Conservation (phyloP, 768 basidiomycete genomes). For the Boletellus ananas region DNA sequence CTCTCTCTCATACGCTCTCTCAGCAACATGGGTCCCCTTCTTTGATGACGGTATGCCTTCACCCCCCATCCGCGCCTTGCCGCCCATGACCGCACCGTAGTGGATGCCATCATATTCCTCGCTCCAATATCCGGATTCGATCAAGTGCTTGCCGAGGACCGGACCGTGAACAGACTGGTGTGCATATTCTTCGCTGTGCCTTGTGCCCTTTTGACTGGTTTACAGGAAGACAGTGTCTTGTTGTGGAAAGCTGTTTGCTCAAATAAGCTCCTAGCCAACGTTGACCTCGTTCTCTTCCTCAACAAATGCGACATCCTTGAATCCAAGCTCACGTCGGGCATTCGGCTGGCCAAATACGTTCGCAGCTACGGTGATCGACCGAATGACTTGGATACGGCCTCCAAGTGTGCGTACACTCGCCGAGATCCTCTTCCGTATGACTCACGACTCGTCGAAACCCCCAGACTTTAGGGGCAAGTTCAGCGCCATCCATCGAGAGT, state of each 20-base stretch:
- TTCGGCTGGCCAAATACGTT: slow-evolving; percentile 63
- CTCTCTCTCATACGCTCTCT: slow-evolving; percentile 6
- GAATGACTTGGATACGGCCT: slow-evolving; percentile 66
- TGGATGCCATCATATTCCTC: slow-evolving; percentile 53
- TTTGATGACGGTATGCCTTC: slow-evolving; percentile 45
- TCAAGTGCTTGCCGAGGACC: slow-evolving; percentile 50
- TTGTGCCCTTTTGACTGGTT: background rate
- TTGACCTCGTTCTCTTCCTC: slow-evolving; percentile 75
- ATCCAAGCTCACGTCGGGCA: slow-evolving; percentile 60
- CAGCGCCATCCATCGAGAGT: slow-evolving; percentile 71
- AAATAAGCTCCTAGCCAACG: slow-evolving; percentile 65
- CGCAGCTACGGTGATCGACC: slow-evolving; percentile 65
- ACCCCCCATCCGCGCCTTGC: background rate
- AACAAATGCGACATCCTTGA: slow-evolving; percentile 80
- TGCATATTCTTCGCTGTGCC: slow-evolving; percentile 10
- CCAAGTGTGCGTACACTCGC: slow-evolving; percentile 50
- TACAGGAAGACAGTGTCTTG: slow-evolving; percentile 70
- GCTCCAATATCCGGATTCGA: slow-evolving; percentile 59
- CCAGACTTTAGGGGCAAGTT: slow-evolving; percentile 69
- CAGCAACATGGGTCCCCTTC: slow-evolving; percentile 53
- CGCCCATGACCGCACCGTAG: slow-evolving; percentile 6
- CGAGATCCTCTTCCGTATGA: background rate
- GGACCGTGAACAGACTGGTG: slow-evolving; percentile 48
- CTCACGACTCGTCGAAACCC: background rate
- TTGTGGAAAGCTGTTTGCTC: slow-evolving; percentile 72